Percentiles rank a stretch among this genome's conserved stretches.
These are phyloP conservation scores for Candida nonsorbophila DNA, from an alignment of 805 yeast species.

Conservation along the genomic window DNA sequence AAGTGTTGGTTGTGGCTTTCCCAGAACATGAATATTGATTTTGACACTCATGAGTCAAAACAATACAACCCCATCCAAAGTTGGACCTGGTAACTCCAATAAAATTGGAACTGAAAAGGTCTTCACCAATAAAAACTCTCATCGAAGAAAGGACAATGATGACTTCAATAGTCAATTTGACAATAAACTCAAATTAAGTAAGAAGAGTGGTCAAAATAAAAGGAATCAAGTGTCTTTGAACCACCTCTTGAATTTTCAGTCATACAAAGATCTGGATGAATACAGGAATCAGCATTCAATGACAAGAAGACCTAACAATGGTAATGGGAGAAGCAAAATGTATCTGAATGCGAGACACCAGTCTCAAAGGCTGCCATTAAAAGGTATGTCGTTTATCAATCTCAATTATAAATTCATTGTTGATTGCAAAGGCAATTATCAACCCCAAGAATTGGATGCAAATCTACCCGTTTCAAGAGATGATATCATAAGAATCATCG, in stretches of 20 bases:
- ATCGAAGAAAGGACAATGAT: no score
- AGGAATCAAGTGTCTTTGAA: slow-evolving; percentile 30
- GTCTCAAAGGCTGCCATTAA: slow-evolving; percentile 37
- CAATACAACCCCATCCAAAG: no score
- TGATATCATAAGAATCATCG: slow-evolving; percentile 66
- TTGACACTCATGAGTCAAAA: no score
- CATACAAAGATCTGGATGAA: slow-evolving; percentile 35
- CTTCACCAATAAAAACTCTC: no score
- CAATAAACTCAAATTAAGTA: slow-evolving; percentile 16
- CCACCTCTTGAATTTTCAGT: slow-evolving; percentile 58
- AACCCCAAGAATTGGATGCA: slow-evolving; percentile 63
- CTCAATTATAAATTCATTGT: slow-evolving; percentile 81
- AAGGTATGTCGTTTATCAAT: slow-evolving; percentile 69
- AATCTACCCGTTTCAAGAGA: slow-evolving; percentile 62
- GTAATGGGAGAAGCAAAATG: not conserved
- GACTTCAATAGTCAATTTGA: slow-evolving; percentile 4
- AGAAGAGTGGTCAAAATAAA: slow-evolving; percentile 28
- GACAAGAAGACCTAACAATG: slow-evolving; percentile 10
- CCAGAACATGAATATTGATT: no score
- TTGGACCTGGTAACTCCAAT: no score
- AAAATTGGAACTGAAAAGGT: no score
- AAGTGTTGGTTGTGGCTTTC: no score
- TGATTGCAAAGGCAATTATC: slow-evolving; percentile 53
- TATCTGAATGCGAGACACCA: slow-evolving; percentile 4
- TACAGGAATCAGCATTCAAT: slow-evolving; percentile 16